A percentile compares a stretch with the other conserved stretches of the same genome.
Evolutionary conservation across 345 rosid species (phyloP).

Genomic region (Turritis glabra): DNA sequence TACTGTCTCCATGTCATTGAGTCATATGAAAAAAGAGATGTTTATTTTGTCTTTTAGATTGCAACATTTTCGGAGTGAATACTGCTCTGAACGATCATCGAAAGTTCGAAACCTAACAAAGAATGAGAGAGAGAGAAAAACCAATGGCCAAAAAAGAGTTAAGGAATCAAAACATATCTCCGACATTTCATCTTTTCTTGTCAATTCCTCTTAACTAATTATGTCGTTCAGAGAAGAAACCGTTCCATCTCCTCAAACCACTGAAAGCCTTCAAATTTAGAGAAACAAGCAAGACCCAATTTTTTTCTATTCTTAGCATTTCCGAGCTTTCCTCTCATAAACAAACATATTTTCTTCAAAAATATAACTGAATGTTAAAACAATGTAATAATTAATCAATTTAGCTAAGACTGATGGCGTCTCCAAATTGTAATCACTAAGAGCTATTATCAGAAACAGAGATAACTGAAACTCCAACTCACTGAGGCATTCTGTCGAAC

Average conservation of each 20-base stretch:
- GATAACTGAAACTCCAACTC: constrained; percentile 11
- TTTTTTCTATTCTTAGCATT: constrained; percentile 38
- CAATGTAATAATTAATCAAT: not conserved
- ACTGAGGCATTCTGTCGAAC: constrained; percentile 32
- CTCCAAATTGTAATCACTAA: not conserved
- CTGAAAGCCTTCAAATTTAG: constrained; percentile 46
- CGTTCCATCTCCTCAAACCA: constrained; percentile 47
- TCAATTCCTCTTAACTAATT: constrained; percentile 27
- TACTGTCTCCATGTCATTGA: constrained; percentile 18
- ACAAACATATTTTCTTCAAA: not conserved
- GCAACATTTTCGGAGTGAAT: constrained; percentile 34
- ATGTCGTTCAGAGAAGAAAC: constrained; percentile 39
- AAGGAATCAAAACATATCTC: constrained; percentile 33
- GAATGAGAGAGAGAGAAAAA: constrained; percentile 31
- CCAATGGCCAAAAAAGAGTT: constrained; percentile 34
- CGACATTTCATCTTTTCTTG: constrained; percentile 37
- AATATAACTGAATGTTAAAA: not conserved
- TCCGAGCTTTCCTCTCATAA: constrained; percentile 34
- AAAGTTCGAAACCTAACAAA: constrained; percentile 30
- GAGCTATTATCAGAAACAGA: not conserved
- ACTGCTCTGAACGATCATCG: constrained; percentile 16
- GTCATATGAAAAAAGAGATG: not conserved
- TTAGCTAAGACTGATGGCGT: not conserved
- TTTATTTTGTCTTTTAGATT: constrained; percentile 17
- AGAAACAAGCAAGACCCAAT: constrained; percentile 39